Evolutionary conservation across 345 rosid genomes (phyloP), one percentile per base, ranked within the genome.

Genomic region (Raphanus raphanistrum): DNA sequence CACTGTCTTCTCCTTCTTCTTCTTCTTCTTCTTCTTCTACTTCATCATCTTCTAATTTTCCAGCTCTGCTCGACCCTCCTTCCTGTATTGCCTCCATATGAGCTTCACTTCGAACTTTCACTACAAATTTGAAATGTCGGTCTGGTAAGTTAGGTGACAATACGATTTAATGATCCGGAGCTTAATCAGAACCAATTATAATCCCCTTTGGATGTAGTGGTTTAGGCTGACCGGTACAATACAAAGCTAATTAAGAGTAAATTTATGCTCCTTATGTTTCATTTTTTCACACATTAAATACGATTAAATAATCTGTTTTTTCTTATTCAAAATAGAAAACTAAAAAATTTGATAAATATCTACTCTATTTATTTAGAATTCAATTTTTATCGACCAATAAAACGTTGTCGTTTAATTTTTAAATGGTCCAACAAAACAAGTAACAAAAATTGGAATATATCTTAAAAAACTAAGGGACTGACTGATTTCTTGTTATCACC

Each of bases 21-120:
- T 80, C 75, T 6, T 63, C 29, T 2, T 76, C 84, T 73, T 12
- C 64, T 13, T 70, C 31, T 2, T 80, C 75, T 6, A 63, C 29
- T 2, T 76, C 84, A 3, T 57, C 73, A 10, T 78, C 89, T 36
- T 81, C 86, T 4, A 67, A 35, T 68, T 0, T 68, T n/a, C 75
- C 87, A 50, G 78, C 87, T 70, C 17, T 50, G 76, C 85, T 86
- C 28, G 83, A 66, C 1, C 59, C 84, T 69, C 79, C 86, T 61
- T 48, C 86, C 58, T 84, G 82, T 60, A 89, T 91, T 16, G 58
- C 82, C 26, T 88, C 93, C 87, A 89, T 67, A 3, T 68, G 82
- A 4, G 59, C 73, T 16, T 38, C 15, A 62, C 5, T 80, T 74
- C 82, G 65, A 61, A 17, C 48, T 15, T 48, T 67, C 69, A 66